A percentile compares a stretch with the other conserved stretches of the same genome.
Conservation (phyloP, 2,329 filamentous ascomycete species). For the Hirsutella rhossiliensis region DNA sequence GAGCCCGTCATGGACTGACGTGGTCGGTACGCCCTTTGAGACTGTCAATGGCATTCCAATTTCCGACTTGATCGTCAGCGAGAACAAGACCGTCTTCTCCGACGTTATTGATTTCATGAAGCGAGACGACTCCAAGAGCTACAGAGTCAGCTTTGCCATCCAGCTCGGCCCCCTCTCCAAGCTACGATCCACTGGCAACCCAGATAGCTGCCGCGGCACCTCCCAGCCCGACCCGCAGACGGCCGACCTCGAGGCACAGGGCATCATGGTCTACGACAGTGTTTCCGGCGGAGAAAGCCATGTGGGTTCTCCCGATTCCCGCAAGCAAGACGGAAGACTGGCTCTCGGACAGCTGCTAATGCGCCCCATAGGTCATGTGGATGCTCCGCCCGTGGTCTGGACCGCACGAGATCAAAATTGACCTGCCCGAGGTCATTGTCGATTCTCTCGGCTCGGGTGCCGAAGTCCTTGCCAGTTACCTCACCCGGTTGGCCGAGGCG, state of each 20-base stretch:
- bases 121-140: constrained; percentile 84
- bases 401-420: constrained; percentile 88
- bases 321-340: not conserved
- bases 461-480: constrained; percentile 85
- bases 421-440: constrained; percentile 78
- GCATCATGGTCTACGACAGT: constrained; percentile 95
- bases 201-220: constrained; percentile 19
- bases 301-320: constrained; percentile 42
- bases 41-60: constrained; percentile 67
- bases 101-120: constrained; percentile 82
- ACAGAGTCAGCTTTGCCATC: constrained; percentile 73
- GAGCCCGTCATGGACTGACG: constrained; percentile 88
- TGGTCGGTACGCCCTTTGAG: constrained; percentile 69
- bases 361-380: constrained; percentile 78
- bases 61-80: constrained; percentile 64
- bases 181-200: constrained; percentile 35
- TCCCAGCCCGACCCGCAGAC: constrained; percentile 26
- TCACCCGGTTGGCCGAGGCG: constrained; percentile 78
- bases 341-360: constrained; percentile 2
- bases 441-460: constrained; percentile 90
- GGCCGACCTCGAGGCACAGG: constrained; percentile 84
- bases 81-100: constrained; percentile 68
- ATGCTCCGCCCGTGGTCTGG: constrained; percentile 90
- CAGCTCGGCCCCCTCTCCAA: constrained; percentile 58
- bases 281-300: constrained; percentile 79